Conservation (phyloP, 2,329 filamentous ascomycete genomes). For the Pyrenochaeta sp. region DNA sequence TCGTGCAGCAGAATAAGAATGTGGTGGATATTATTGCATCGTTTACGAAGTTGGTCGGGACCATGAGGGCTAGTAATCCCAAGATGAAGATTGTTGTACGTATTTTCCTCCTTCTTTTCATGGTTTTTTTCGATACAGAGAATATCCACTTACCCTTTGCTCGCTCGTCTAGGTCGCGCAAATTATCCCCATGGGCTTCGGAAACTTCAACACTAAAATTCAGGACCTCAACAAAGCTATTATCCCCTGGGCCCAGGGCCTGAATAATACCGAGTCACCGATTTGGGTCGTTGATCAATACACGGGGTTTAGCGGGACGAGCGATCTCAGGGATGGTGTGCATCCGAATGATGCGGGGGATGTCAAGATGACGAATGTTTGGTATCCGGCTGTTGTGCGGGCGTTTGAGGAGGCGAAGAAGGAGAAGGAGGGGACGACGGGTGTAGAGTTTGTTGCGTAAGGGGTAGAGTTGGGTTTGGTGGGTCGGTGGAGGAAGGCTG, state of each 20-base stretch:
- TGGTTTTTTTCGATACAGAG: neutral
- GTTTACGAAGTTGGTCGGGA: conserved; percentile 51
- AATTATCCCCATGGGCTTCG: conserved; percentile 49
- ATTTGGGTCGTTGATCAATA: conserved; percentile 57
- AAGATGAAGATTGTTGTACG: conserved; percentile 56
- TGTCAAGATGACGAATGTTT: conserved; percentile 51
- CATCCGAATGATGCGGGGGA: conserved; percentile 54
- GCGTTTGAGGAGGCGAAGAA: conserved; percentile 33
- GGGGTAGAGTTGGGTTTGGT: neutral
- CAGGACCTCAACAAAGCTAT: conserved; percentile 53
- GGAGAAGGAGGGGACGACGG: conserved; percentile 14
- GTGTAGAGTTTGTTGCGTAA: conserved; percentile 7
- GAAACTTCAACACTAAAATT: conserved; percentile 49
- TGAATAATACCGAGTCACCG: conserved; percentile 51
- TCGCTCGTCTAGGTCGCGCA: conserved; percentile 48
- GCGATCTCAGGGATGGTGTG: conserved; percentile 51
- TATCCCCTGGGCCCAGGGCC: conserved; percentile 48
- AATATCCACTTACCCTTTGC: neutral
- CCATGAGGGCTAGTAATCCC: conserved; percentile 53
- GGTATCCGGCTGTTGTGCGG: conserved; percentile 39
- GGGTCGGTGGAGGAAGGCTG: neutral
- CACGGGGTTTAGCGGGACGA: conserved; percentile 46
- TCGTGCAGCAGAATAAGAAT: conserved; percentile 49
- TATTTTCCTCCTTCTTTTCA: conserved; percentile 1
- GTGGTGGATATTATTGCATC: conserved; percentile 51